A percentile compares a stretch with the other conserved stretches of the same genome.
phyloP scores from a whole-genome alignment of 23 red algal species.

The Rhodosorus marinus region DNA sequence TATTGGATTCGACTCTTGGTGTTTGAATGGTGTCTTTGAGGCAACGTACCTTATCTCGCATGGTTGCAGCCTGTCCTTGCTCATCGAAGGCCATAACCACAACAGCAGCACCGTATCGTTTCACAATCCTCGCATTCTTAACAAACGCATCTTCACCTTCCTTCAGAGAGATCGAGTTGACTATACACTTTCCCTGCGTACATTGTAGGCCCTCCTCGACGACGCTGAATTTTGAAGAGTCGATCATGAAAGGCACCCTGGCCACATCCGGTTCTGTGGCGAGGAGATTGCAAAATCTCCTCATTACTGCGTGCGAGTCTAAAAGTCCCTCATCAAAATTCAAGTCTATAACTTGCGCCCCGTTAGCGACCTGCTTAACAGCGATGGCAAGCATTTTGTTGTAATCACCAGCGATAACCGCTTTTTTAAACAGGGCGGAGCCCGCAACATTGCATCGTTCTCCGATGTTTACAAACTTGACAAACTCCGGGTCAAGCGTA shows the following conservation, averaged over 20 bases:
- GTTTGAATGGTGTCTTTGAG: no score
- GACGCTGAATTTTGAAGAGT: constrained; percentile 55
- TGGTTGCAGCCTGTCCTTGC: constrained; percentile 48
- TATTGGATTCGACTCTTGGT: no score
- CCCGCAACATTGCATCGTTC: constrained; percentile 69
- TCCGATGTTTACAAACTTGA: constrained; percentile 64
- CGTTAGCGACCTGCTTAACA: constrained; percentile 63
- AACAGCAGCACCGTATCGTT: constrained; percentile 58
- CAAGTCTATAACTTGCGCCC: constrained; percentile 51
- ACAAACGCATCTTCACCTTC: constrained; percentile 45
- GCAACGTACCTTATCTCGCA: constrained; percentile 43
- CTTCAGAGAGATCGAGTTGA: constrained; percentile 59
- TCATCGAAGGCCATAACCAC: constrained; percentile 77
- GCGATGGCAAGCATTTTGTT: constrained; percentile 71
- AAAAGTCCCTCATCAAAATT: constrained; percentile 74
- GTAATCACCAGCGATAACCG: constrained; percentile 53
- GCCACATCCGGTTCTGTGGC: constrained; percentile 62
- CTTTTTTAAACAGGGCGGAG: constrained; percentile 44
- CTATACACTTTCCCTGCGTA: constrained; percentile 68
- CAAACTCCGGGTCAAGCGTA: constrained; percentile 28
- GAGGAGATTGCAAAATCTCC: constrained; percentile 51
- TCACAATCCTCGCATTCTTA: constrained; percentile 13
- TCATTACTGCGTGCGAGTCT: constrained; percentile 43
- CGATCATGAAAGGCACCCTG: constrained; percentile 64
- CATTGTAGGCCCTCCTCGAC: constrained; percentile 43